phyloP scores from a whole-genome alignment of 108 stramenopile genomes.

The Asterionellopsis glacialis region DNA sequence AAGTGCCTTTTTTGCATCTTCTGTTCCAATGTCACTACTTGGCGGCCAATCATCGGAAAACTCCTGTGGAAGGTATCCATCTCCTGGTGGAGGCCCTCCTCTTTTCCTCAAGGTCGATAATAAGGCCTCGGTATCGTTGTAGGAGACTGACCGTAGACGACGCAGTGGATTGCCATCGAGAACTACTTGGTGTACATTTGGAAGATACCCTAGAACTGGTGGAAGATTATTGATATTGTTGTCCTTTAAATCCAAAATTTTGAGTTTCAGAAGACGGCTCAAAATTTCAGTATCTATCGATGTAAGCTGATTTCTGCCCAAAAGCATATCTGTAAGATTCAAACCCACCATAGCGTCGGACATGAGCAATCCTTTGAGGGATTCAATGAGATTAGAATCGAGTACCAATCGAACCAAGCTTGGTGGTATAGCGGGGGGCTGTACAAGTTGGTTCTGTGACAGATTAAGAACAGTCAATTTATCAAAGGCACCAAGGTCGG shows the following conservation, averaged over 20 bases:
- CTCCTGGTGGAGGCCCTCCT: background rate
- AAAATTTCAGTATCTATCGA: background rate
- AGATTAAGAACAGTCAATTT: slow-evolving; percentile 12
- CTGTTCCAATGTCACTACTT: background rate
- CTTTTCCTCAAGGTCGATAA: background rate
- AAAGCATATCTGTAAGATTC: background rate
- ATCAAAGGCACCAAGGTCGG: slow-evolving; percentile 10
- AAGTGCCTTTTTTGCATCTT: background rate
- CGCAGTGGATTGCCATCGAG: slow-evolving; percentile 20
- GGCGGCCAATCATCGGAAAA: slow-evolving; percentile 20
- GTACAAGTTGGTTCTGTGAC: slow-evolving; percentile 11
- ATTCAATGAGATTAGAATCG: slow-evolving; percentile 13
- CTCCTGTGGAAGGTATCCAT: slow-evolving; percentile 9
- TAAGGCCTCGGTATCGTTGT: background rate
- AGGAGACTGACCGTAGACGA: background rate
- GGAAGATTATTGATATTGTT: slow-evolving; percentile 28
- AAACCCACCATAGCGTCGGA: slow-evolving; percentile 9
- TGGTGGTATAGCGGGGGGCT: slow-evolving; percentile 10
- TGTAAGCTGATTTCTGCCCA: no score
- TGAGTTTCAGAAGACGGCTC: slow-evolving; percentile 16
- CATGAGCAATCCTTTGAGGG: slow-evolving; percentile 14
- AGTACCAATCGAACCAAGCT: slow-evolving; percentile 14
- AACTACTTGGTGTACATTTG: slow-evolving; percentile 1
- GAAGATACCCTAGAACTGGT: slow-evolving; percentile 19
- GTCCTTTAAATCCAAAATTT: slow-evolving; percentile 19